phyloP scores from a whole-genome alignment of 768 basidiomycete genomes.

The Daedalea quercina region DNA sequence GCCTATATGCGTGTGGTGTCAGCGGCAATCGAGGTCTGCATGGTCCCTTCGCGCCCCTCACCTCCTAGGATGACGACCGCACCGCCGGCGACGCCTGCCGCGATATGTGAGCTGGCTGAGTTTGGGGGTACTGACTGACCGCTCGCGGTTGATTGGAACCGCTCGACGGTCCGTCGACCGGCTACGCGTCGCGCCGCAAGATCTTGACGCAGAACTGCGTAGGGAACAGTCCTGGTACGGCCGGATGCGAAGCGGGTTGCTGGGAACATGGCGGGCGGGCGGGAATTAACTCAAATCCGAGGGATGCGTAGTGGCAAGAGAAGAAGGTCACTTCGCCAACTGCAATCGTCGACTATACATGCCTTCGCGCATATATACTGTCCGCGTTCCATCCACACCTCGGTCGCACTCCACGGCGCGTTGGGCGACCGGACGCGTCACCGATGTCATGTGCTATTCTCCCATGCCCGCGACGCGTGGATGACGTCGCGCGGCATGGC shows the following conservation, averaged over 20 bases:
- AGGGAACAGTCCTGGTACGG: background rate
- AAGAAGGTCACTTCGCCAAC: no score
- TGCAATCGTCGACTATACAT: background rate
- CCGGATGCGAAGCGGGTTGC: background rate
- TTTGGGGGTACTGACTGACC: background rate
- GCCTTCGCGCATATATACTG: background rate
- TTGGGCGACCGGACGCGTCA: background rate
- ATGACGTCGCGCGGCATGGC: background rate
- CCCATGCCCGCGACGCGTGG: background rate
- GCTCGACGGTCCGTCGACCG: constrained; percentile 12
- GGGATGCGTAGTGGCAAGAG: no score
- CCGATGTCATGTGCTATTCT: background rate
- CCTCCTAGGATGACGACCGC: constrained; percentile 23
- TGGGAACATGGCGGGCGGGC: background rate
- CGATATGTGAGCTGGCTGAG: constrained; percentile 16
- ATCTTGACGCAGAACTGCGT: background rate
- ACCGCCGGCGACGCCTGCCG: constrained; percentile 26
- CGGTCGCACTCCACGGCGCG: background rate
- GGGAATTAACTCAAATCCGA: no score
- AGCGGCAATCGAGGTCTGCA: background rate
- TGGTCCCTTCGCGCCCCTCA: constrained; percentile 1
- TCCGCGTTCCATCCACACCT: background rate
- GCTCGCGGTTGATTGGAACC: constrained; percentile 17
- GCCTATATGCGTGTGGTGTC: background rate
- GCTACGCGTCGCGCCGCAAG: constrained; percentile 13